Base-by-base conservation (phyloP, 2,329 filamentous ascomycete species). In the Hymenoscyphus linearis region DNA sequence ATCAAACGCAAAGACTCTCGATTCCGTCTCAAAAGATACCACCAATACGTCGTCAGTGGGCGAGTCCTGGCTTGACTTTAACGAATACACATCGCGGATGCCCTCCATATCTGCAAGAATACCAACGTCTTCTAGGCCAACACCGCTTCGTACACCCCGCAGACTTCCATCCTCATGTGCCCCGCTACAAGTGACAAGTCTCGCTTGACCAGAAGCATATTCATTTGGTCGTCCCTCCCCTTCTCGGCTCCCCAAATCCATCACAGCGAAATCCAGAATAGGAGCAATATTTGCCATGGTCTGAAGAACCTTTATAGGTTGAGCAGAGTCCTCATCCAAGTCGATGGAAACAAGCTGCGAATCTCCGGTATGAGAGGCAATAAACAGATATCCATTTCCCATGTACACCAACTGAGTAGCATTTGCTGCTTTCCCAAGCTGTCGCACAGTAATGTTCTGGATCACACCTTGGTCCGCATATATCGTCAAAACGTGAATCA, bases 181-280 rank as follows among this genome's bases (percentile, higher is more conserved):
- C 31, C 95, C 95, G 60, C 93, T 97, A 0, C 92, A 93, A 2
- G 93, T 93, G 12, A 99, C 91, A 63, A 99, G 90, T 44, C 93
- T 85, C 53, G 95, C 93, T 75, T 99, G 93, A 0, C 95, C 95
- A 0, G 93, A 96, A 0, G 93, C 96, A 71, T 96, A 99, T 64
- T 95, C 90, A 69, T 95, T 96, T 2, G 88, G 89, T 61, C 91
- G 87, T 9, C 82, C 85, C 65, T 95, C 89, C 25, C 88, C 88
- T 62, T 90, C 87, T 60, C 91, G 82, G 68, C 91, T 93, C 0
- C 93, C 93, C 81, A 98, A 89, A 70, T 98, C 95, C 91, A 98
- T 96, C 16, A 99, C 85, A 0, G 90, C 88, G 68, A 99, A 97
- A 72, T 99, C 95, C 44, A 98, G 77, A 50, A 99, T 90, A 0